These are phyloP conservation scores for Microdochium trichocladiopsis DNA, from an alignment of 2,329 filamentous ascomycete species.

Conservation along the genomic window DNA sequence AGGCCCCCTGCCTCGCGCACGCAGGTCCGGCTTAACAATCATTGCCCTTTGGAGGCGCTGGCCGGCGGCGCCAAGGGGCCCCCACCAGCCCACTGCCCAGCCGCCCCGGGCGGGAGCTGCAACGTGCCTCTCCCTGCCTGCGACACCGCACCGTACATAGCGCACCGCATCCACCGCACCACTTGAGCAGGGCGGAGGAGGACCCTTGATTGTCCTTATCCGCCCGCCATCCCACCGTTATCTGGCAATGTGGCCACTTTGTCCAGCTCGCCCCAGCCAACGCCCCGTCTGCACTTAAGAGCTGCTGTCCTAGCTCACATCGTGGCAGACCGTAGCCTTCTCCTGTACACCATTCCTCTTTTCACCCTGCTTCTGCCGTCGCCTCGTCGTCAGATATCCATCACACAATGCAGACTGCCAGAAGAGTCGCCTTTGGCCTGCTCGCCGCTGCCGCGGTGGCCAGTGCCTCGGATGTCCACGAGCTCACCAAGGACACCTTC, in stretches of 20 bases:
- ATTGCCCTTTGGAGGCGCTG: too few relatives aligned
- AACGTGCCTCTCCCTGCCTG: too few relatives aligned
- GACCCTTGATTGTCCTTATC: neutral
- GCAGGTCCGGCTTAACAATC: too few relatives aligned
- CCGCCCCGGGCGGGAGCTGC: too few relatives aligned
- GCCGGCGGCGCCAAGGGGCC: too few relatives aligned
- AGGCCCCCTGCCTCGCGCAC: too few relatives aligned
- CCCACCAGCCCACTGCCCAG: too few relatives aligned
- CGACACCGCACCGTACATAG: too few relatives aligned
- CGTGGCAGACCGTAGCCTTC: neutral
- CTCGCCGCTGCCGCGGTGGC: slow-evolving; percentile 47
- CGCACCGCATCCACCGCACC: too few relatives aligned
- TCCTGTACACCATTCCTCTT: neutral
- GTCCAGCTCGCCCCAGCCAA: neutral
- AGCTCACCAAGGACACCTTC: slow-evolving; percentile 83
- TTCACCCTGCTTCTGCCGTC: neutral
- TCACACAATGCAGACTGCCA: slow-evolving; percentile 19
- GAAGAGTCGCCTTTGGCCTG: slow-evolving; percentile 41
- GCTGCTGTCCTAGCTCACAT: neutral
- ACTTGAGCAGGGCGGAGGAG: neutral
- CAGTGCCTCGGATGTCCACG: slow-evolving; percentile 73
- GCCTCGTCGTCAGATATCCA: neutral
- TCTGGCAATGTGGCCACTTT: slow-evolving; percentile 1
- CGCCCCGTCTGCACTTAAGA: neutral
- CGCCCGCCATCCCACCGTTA: neutral